phyloP scores from a whole-genome alignment of 192 early-diverging fungal species.

The Coemansia sp. region DNA sequence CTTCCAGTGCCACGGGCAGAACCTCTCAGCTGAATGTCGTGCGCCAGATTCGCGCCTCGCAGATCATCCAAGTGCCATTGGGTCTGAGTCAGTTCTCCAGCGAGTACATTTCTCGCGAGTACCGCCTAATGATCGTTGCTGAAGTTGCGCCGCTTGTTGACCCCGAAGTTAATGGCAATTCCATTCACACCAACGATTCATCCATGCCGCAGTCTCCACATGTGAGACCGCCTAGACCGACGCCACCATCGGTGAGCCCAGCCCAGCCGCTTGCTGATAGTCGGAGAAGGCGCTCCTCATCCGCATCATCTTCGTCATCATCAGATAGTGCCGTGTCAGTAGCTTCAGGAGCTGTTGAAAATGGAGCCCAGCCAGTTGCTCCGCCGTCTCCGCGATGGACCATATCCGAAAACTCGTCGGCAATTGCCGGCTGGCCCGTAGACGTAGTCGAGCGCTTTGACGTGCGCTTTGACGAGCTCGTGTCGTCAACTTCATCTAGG shows the following conservation, averaged over 20 bases:
- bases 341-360: neutral
- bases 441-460: slow-evolving; percentile 50
- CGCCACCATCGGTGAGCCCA: neutral
- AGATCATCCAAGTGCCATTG: slow-evolving; percentile 34
- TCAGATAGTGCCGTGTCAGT: neutral
- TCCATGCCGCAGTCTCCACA: neutral
- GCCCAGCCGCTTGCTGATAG: neutral
- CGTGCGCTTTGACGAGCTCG: slow-evolving; percentile 45
- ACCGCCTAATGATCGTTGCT: slow-evolving; percentile 50
- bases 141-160: slow-evolving; percentile 40
- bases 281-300: neutral
- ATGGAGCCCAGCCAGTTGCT: neutral
- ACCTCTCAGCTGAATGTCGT: slow-evolving; percentile 14
- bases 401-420: slow-evolving; percentile 45
- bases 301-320: neutral
- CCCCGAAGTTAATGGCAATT: slow-evolving; percentile 11
- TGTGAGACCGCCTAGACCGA: neutral
- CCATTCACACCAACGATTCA: slow-evolving; percentile 21
- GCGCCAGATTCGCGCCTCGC: slow-evolving; percentile 46
- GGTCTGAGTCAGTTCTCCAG: slow-evolving; percentile 53
- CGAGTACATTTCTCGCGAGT: slow-evolving; percentile 53
- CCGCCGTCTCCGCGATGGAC: slow-evolving; percentile 13
- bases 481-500: slow-evolving; percentile 13
- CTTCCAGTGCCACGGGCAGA: neutral
- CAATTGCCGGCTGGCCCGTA: slow-evolving; percentile 46